Evolutionary conservation across 2,329 filamentous ascomycete genomes (phyloP), one percentile per base, ranked within the genome.

Genomic region (Cladosporium colombiae): DNA sequence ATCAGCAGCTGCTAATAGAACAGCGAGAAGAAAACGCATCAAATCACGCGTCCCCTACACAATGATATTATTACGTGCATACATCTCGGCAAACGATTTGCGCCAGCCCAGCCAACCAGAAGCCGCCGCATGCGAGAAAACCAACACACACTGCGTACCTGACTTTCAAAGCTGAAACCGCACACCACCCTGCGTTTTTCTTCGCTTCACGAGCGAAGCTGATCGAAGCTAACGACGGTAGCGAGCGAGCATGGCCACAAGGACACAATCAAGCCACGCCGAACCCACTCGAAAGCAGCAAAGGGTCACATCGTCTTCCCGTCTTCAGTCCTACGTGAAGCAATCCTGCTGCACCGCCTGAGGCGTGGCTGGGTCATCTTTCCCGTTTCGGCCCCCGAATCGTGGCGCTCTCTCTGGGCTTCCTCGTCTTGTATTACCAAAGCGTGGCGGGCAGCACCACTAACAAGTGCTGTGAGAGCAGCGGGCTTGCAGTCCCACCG

Each of bases 41-140:
- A 31, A 11, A 16, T 55, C 52, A 55, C 52, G 52, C 52, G 52
- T 55, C 52, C 52, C 27, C 16, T 10, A 44, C 5, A 44, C 37
- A 44, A 44, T n/a, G 40, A 46, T 16, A 46, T 46, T 21, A 33
- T 55, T 55, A 21, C 27, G 3, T 55, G 52, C 52, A 33, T 55
- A 25, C 18, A 31, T 55, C 52, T 55, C 52, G 52, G 29, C 29
- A 55, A 29, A 29, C 31, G 13, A 18, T 10, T 11, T 3, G 18
- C 13, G 21, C n/a, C 46, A 13, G 23, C n/a, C 49, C 25, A 27
- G 21, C 55, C 55, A 37, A 57, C 33, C 29, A 57, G 33, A 23
- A 27, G n/a, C 33, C 55, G 6, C 29, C 55, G 11, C 40, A 57
- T 33, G 55, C 55, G 55, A 57, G 27, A 33, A n/a, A 57, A 57